Conservation (phyloP, 1,284 basidiomycete genomes). For the Inonotus obliquus region DNA sequence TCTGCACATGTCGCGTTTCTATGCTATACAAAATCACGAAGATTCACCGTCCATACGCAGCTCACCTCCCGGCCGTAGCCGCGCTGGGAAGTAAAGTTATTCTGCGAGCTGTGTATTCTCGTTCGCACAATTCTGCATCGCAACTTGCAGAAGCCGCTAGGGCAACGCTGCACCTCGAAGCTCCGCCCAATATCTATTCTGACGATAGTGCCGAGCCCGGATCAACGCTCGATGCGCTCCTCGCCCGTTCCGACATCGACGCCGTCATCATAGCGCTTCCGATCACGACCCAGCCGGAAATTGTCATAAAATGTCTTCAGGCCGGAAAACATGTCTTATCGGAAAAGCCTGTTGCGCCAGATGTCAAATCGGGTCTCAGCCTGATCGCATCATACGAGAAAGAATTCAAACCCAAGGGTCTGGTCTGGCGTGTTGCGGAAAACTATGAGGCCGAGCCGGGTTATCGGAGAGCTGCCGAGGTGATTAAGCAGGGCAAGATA, state of each 20-base stretch:
- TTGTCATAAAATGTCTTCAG: slow-evolving; percentile 56
- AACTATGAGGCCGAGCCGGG: slow-evolving; percentile 74
- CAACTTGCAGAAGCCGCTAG: slow-evolving; percentile 45
- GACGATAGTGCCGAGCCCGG: slow-evolving; percentile 44
- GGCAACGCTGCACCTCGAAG: slow-evolving; percentile 37
- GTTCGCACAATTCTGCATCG: slow-evolving; percentile 57
- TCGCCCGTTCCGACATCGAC: slow-evolving; percentile 60
- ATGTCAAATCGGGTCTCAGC: slow-evolving; percentile 56
- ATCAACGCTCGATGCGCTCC: slow-evolving; percentile 55
- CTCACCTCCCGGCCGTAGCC: slow-evolving; percentile 70
- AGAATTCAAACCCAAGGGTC: slow-evolving; percentile 60
- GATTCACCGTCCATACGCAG: slow-evolving; percentile 33
- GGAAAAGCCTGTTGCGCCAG: slow-evolving; percentile 81
- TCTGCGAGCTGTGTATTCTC: slow-evolving; percentile 76
- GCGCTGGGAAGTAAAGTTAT: slow-evolving; percentile 41
- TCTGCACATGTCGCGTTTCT: slow-evolving; percentile 23
- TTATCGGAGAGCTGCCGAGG: slow-evolving; percentile 46
- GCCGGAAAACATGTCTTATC: slow-evolving; percentile 84
- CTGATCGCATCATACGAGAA: slow-evolving; percentile 66
- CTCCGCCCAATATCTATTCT: slow-evolving; percentile 49
- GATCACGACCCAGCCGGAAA: slow-evolving; percentile 65
- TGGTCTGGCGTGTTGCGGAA: slow-evolving; percentile 85
- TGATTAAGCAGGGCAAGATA: slow-evolving; percentile 54
- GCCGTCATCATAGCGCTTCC: slow-evolving; percentile 77
- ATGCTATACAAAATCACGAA: slow-evolving; percentile 19